Base-by-base conservation (phyloP, 345 rosid species). In the Cochlearia excelsa region DNA sequence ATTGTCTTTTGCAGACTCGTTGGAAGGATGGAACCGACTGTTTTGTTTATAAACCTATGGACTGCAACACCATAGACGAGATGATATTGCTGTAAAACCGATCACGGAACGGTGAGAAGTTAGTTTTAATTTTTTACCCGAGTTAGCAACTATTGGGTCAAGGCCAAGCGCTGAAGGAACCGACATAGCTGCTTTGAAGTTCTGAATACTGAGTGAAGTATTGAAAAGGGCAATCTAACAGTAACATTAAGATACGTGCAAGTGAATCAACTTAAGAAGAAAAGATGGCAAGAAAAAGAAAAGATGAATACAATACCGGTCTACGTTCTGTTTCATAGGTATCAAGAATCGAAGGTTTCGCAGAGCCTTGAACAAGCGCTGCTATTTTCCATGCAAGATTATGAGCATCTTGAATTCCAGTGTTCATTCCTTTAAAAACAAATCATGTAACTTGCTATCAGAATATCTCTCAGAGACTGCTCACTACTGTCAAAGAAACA, bases 351-450 rank as follows among this genome's bases (percentile, higher is more conserved):
- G 85, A 81, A 73, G 86, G 51, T 27, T 89, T 81, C 46, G 94
- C 75, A 54, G 80, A 75, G 71, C 84, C 91, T 51, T 78, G 65
- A 66, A 77, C 40, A 11, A 86, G 53, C 31, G 82, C 78, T 57
- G 97, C 91, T 68, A 93, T 74, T 76, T 93, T 93, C 99, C 97
- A 92, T 57, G 97, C 97, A 59, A 93, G 88, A 76, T 93, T 89
- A 51, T 87, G 97, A 69, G 79, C 94, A 82, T 93, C 99, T 78
- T 93, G 99, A 62, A 93, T 81, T 52, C 97, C 99, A 46, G 97
- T 84, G 75, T 93, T 93, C 99, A 93, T 89, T 74, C 95, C 99
- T 93, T 75, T 60, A 77, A 38, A 33, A 42, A 16, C 23, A 16
- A 16, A 9, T 51, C 49, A 67, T 41, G 65, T 65, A 46, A 33